phyloP scores from a whole-genome alignment of 495 filamentous ascomycete genomes.

The Podospora pseudopauciseta region DNA sequence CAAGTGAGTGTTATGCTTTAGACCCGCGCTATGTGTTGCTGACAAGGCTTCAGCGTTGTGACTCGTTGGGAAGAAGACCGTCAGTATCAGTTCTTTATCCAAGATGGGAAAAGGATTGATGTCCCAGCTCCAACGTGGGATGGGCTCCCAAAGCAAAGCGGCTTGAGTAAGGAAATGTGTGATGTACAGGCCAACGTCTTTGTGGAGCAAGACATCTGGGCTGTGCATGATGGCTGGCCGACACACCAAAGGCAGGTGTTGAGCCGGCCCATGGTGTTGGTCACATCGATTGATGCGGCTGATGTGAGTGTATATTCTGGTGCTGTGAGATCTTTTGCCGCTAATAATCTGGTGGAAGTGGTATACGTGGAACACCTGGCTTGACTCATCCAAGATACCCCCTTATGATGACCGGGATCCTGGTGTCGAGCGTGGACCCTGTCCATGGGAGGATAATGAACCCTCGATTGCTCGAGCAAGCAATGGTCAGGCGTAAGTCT shows the following conservation, averaged over 20 bases:
- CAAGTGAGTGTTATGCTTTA: constrained; percentile 37
- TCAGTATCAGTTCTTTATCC: constrained; percentile 64
- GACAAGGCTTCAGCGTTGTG: constrained; percentile 43
- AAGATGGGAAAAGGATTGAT: constrained; percentile 57
- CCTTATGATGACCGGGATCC: neutral
- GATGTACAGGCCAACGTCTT: constrained; percentile 12
- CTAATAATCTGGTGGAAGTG: neutral
- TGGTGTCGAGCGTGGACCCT: neutral
- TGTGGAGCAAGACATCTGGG: constrained; percentile 55
- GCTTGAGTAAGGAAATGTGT: constrained; percentile 25
- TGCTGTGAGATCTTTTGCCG: constrained; percentile 45
- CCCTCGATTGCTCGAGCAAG: constrained; percentile 4
- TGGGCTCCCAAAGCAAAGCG: constrained; percentile 45
- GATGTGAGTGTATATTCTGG: constrained; percentile 45
- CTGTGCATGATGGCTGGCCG: constrained; percentile 53
- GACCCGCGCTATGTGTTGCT: neutral
- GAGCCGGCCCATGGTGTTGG: constrained; percentile 60
- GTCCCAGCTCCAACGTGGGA: constrained; percentile 44
- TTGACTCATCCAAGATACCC: neutral
- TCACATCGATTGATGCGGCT: constrained; percentile 62
- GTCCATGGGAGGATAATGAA: constrained; percentile 9
- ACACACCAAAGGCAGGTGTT: constrained; percentile 50
- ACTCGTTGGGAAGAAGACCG: constrained; percentile 54
- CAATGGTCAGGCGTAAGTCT: constrained; percentile 30
- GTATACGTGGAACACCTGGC: neutral